Conservation (phyloP, 805 yeast species). For the Pichia paraexigua region DNA sequence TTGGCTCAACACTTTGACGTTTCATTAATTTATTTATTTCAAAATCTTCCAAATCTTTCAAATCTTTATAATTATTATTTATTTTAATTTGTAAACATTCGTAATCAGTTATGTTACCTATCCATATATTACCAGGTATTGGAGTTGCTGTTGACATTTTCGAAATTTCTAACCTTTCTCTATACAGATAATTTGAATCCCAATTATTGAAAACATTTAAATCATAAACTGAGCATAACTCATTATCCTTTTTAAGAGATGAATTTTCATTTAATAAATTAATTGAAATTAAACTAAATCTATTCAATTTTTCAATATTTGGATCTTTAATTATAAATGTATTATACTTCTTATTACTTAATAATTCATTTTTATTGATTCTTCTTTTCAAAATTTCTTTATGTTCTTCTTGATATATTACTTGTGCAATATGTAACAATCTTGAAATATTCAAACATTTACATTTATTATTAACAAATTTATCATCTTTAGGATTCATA, state of each 20-base stretch:
- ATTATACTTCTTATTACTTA: constrained; percentile 17
- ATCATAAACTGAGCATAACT: constrained; percentile 31
- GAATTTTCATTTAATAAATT: constrained; percentile 20
- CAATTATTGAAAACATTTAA: constrained; percentile 43
- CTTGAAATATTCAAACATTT: constrained; percentile 33
- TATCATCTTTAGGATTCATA: constrained; percentile 7
- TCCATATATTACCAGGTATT: constrained; percentile 51
- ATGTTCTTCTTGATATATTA: constrained; percentile 20
- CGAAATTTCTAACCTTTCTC: constrained; percentile 77
- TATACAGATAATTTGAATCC: constrained; percentile 60
- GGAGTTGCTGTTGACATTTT: constrained; percentile 76
- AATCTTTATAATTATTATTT: constrained; percentile 14
- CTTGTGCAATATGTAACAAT: constrained; percentile 37
- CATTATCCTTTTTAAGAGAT: constrained; percentile 20
- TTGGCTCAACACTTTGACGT: constrained; percentile 20
- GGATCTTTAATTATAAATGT: constrained; percentile 23
- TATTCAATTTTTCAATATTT: constrained; percentile 13
- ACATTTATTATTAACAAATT: constrained; percentile 22
- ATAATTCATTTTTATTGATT: background rate
- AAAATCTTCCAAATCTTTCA: background rate
- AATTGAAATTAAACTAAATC: constrained; percentile 22
- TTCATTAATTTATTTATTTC: background rate
- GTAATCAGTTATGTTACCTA: constrained; percentile 76
- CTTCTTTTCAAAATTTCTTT: constrained; percentile 15
- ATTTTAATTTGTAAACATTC: constrained; percentile 33